Percentiles rank a stretch among this genome's conserved stretches.
Evolutionary conservation across 2,329 filamentous ascomycete genomes (phyloP).

Genomic region (Cyclaneusma minus): DNA sequence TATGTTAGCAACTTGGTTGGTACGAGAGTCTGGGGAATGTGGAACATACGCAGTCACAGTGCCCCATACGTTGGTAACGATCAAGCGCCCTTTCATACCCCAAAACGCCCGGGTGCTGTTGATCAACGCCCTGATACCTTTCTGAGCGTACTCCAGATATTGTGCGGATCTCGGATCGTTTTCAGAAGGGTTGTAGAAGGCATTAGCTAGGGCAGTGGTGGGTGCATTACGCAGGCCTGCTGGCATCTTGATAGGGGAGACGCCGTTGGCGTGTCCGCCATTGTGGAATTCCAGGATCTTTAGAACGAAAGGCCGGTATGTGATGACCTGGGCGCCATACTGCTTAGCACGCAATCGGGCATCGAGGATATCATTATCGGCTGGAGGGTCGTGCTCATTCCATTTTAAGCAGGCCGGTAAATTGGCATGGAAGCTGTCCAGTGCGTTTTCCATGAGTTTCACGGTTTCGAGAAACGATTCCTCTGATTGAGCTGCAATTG

Average conservation of each 20-base stretch:
- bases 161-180: constrained; percentile 29
- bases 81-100: constrained; percentile 48
- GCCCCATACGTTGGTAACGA: constrained; percentile 93
- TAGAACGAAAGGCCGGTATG: constrained; percentile 61
- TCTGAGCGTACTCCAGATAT: constrained; percentile 38
- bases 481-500: no score
- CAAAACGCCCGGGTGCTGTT: constrained; percentile 77
- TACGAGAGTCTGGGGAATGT: constrained; percentile 1
- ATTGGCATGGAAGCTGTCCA: no score
- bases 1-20: constrained; percentile 10
- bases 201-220: constrained; percentile 10
- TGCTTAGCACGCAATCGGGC: constrained; percentile 86
- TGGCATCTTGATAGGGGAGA: constrained; percentile 23
- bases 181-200: no score
- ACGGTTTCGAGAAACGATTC: no score
- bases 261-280: constrained; percentile 11
- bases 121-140: constrained; percentile 47
- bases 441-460: constrained; percentile 7
- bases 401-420: no score
- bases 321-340: constrained; percentile 83
- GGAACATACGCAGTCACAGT: constrained; percentile 82
- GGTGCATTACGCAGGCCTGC: no score
- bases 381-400: constrained; percentile 53
- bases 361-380: constrained; percentile 60
- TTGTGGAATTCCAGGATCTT: constrained; percentile 34